Evolutionary conservation across 768 basidiomycete genomes (phyloP).

Genomic region (Daedaleopsis nitida): DNA sequence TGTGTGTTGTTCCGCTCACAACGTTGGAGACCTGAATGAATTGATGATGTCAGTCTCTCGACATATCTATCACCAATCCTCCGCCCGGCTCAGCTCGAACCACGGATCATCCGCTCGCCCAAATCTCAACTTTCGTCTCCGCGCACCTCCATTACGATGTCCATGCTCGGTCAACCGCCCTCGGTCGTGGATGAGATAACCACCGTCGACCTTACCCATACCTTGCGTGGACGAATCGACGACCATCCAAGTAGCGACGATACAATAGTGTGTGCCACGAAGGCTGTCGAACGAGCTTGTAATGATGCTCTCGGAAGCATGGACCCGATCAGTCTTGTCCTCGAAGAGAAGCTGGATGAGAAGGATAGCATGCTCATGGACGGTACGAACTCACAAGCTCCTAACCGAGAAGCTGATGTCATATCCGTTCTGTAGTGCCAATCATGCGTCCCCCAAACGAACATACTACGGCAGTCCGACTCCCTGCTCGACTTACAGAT

Average conservation of each 20-base stretch:
- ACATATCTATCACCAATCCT: constrained; percentile 42
- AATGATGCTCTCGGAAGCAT: constrained; percentile 7
- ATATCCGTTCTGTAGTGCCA: constrained; percentile 47
- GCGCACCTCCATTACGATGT: constrained; percentile 24
- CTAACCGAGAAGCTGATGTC: neutral
- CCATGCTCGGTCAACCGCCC: constrained; percentile 39
- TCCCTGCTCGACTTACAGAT: constrained; percentile 2
- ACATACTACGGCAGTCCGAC: constrained; percentile 37
- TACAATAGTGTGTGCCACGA: constrained; percentile 2
- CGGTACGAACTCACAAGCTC: constrained; percentile 39
- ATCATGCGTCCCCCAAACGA: constrained; percentile 53
- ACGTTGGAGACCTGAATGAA: too few relatives aligned
- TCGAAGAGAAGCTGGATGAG: constrained; percentile 59
- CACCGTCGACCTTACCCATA: constrained; percentile 7
- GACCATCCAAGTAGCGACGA: constrained; percentile 29
- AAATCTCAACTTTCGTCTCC: constrained; percentile 30
- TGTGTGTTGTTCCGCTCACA: neutral
- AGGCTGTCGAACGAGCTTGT: constrained; percentile 13
- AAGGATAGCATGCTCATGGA: constrained; percentile 56
- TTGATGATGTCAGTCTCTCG: constrained; percentile 31
- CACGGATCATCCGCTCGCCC: constrained; percentile 23
- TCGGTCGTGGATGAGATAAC: constrained; percentile 9
- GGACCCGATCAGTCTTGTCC: constrained; percentile 39
- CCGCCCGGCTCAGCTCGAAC: neutral
- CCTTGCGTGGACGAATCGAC: constrained; percentile 24